These are phyloP conservation scores for Lipomyces sp. DNA, from an alignment of 805 yeast genomes.

Conservation along the genomic window DNA sequence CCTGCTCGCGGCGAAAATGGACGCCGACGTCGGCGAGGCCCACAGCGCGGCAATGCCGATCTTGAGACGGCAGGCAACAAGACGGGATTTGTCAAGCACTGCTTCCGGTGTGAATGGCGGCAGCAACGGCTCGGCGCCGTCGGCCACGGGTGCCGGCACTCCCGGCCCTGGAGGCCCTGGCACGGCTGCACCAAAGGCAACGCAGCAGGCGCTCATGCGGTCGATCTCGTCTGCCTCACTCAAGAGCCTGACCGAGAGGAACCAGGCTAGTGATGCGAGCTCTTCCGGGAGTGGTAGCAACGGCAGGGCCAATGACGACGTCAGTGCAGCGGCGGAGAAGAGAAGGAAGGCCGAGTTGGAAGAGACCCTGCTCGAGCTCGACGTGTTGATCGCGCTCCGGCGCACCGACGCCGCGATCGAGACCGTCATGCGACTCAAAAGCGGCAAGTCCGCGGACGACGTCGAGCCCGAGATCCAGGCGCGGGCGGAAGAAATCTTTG, in stretches of 20 bases:
- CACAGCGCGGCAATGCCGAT: constrained; percentile 11
- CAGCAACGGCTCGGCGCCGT: no score
- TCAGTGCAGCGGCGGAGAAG: background rate
- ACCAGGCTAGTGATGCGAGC: background rate
- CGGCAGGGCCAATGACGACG: background rate
- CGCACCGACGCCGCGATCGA: constrained; percentile 46
- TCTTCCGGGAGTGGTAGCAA: no score
- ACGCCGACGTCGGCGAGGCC: background rate
- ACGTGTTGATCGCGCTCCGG: constrained; percentile 58
- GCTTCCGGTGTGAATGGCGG: no score
- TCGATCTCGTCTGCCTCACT: constrained; percentile 8
- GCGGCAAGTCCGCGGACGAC: constrained; percentile 5
- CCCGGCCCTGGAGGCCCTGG: no score
- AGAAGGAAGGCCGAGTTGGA: constrained; percentile 39
- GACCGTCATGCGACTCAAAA: constrained; percentile 23
- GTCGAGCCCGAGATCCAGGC: constrained; percentile 31
- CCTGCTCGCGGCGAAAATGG: background rate
- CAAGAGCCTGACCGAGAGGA: background rate
- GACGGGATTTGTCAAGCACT: no score
- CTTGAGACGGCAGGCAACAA: constrained; percentile 11
- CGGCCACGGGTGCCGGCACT: no score
- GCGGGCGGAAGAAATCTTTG: constrained; percentile 32
- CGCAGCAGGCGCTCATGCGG: background rate
- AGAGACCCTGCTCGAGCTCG: constrained; percentile 60
- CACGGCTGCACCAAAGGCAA: background rate